Conservation (phyloP, 2,329 filamentous ascomycete species). For the Trichoderma koningii region DNA sequence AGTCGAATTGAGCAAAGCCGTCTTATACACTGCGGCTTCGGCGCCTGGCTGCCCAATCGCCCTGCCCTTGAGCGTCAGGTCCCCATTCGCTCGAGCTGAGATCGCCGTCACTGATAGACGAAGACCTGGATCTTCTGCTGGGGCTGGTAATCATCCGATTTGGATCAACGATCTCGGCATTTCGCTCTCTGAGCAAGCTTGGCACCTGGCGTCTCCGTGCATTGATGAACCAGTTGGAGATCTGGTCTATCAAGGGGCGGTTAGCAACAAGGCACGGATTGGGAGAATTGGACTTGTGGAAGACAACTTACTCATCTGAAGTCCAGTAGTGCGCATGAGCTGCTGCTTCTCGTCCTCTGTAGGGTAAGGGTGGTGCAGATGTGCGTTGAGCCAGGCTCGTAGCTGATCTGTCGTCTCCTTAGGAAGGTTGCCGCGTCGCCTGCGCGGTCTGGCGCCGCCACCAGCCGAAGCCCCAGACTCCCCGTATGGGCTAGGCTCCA, state of each 20-base stretch:
- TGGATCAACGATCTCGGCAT: constrained; percentile 49
- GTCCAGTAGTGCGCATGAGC: constrained; percentile 71
- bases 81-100: constrained; percentile 44
- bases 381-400: constrained; percentile 75
- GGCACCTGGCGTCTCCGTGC: constrained; percentile 68
- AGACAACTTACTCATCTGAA: constrained; percentile 69
- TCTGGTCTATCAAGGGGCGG: constrained; percentile 54
- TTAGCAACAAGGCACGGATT: constrained; percentile 25
- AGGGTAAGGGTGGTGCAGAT: constrained; percentile 80
- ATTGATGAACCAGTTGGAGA: constrained; percentile 83
- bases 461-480: constrained; percentile 47
- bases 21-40: constrained; percentile 48
- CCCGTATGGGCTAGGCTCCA: constrained; percentile 47
- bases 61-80: too few relatives aligned
- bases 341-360: constrained; percentile 86
- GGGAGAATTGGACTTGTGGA: background rate
- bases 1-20: too few relatives aligned
- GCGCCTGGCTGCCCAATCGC: constrained; percentile 25
- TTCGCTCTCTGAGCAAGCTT: constrained; percentile 58
- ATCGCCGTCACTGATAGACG: constrained; percentile 50
- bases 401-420: constrained; percentile 85
- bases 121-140: background rate
- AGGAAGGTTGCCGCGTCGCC: constrained; percentile 81
- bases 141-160: constrained; percentile 31
- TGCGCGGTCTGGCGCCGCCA: constrained; percentile 54